Base-by-base conservation (phyloP, 164 flowering plant genomes). In the Annona cherimola region DNA sequence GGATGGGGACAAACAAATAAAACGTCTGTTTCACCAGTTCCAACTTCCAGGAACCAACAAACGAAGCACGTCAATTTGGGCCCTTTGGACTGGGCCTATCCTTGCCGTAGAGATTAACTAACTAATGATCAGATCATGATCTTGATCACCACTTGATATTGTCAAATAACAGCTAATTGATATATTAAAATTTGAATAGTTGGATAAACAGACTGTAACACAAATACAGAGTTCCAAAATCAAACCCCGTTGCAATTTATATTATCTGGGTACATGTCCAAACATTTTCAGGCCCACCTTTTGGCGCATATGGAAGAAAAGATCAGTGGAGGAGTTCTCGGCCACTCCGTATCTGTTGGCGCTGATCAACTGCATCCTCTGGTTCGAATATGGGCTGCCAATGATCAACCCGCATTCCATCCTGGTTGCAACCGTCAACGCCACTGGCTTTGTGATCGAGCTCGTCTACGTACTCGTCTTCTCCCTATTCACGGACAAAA, bases 361-460 rank as follows among this genome's bases (percentile, higher is more conserved):
- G 3, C 84, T 94, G 7, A 50, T 87, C 8, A 90, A 88, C 74
- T 89, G 92, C 84, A 79, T 88, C 86, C 78, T 90, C 0, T 94
- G 97, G 96, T 79, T 86, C 6, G 65, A 87, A 42, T 92, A 94
- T 75, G 98, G 94, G 0, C 76, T 94, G 2, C 98, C 98, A 2
- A 8, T 88, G 74, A 90, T 94, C 65, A 86, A 83, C 76, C 93
- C 92, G 0, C 69, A 88, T 61, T 86, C 90, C 86, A 79, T 76
- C 35, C 77, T 90, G 67, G 88, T 94, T 26, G 39, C 84, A 62
- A 90, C 96, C 75, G 84, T 90, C 14, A 88, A 87, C 45, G 93
- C 87, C 0, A 8, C 86, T 0, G 98, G 97, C 0, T 72, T 76
- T 7, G 76, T 78, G 16, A 87, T 94, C 39, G 94, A 94, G 79